phyloP scores from a whole-genome alignment of 2,329 filamentous ascomycete species.

The Neopestalotiopsis sp. region DNA sequence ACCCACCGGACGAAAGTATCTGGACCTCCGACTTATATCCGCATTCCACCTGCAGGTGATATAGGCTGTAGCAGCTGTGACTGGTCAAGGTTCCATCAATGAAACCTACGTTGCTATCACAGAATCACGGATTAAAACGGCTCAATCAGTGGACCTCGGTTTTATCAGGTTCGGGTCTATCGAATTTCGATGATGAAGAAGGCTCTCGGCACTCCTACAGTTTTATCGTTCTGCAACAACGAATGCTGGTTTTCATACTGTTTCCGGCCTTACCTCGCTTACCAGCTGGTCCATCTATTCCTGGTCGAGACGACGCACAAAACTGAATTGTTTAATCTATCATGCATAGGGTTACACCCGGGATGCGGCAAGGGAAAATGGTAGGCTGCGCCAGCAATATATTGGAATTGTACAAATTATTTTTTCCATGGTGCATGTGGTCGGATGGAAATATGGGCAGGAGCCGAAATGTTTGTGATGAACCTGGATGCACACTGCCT shows the following conservation, averaged over 20 bases:
- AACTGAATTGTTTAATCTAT: neutral
- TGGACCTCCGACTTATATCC: neutral
- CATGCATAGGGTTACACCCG: neutral
- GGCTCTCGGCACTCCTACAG: neutral
- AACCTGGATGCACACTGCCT: neutral
- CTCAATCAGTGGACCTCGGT: neutral
- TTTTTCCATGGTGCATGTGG: neutral
- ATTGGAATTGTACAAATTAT: neutral
- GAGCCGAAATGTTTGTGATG: neutral
- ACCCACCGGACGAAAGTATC: neutral
- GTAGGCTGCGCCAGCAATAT: neutral
- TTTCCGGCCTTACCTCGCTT: neutral
- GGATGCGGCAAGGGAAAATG: neutral
- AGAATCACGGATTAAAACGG: neutral
- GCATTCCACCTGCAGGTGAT: neutral
- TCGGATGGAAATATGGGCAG: neutral
- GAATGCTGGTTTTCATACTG: neutral
- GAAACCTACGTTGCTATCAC: neutral
- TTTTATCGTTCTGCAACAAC: neutral
- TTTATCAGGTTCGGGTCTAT: neutral
- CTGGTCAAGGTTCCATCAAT: neutral
- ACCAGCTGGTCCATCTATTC: neutral
- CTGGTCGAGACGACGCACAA: neutral
- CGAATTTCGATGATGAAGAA: neutral
- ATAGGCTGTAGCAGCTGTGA: neutral